Conservation (phyloP, 495 filamentous ascomycete genomes). For the Annulohypoxylon maeteangense region DNA sequence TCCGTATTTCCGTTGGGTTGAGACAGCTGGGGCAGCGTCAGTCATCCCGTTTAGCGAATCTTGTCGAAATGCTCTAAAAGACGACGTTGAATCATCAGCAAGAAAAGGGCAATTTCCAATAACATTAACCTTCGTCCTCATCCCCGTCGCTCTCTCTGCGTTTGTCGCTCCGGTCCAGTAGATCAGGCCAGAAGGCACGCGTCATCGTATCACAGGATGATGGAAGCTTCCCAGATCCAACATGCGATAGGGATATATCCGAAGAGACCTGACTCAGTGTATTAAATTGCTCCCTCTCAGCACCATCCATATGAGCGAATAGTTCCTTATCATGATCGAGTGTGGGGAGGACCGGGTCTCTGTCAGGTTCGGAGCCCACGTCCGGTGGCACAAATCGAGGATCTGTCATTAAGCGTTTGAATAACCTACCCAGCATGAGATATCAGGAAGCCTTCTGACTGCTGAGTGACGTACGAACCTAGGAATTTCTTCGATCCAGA, state of each 20-base stretch:
- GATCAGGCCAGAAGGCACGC: constrained; percentile 36
- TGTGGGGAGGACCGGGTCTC: neutral
- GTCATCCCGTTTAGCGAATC: neutral
- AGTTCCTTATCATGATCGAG: neutral
- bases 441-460: neutral
- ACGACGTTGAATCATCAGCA: neutral
- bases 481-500: constrained; percentile 28
- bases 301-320: constrained; percentile 29
- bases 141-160: neutral
- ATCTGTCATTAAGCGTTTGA: constrained; percentile 1
- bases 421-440: neutral
- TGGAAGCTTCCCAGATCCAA: constrained; percentile 33
- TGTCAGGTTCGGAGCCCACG: neutral
- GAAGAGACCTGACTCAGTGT: constrained; percentile 38
- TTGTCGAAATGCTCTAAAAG: neutral
- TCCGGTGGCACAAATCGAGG: neutral
- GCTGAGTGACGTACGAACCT: constrained; percentile 20
- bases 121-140: neutral
- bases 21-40: neutral
- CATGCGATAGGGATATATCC: constrained; percentile 40
- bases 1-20: neutral
- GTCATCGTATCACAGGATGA: constrained; percentile 41
- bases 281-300: constrained; percentile 22
- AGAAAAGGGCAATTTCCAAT: neutral
- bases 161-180: neutral